Evolutionary conservation across 2,329 filamentous ascomycete genomes (phyloP).

Genomic region (Cordyceps militaris): DNA sequence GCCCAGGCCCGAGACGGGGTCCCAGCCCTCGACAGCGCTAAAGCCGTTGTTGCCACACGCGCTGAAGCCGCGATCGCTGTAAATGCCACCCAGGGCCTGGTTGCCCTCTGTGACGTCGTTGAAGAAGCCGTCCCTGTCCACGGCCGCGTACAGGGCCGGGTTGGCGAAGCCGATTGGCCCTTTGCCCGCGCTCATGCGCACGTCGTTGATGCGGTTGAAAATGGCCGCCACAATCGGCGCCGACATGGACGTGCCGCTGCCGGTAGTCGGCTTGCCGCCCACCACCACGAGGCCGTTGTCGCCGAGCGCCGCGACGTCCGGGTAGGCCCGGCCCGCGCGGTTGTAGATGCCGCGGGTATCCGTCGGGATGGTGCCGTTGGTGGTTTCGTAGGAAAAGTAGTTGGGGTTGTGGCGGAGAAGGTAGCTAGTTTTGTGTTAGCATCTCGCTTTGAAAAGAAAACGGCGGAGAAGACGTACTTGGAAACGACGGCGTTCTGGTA

Average conservation of each 20-base stretch:
- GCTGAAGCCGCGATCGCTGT: conserved; percentile 1
- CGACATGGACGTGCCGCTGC: conserved; percentile 13
- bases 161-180: conserved; percentile 29
- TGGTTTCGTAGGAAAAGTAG: conserved; percentile 25
- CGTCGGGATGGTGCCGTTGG: conserved; percentile 26
- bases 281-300: conserved; percentile 36
- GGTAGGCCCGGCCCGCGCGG: conserved; percentile 34
- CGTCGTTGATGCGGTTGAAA: conserved; percentile 17
- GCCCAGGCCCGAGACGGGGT: conserved; percentile 23
- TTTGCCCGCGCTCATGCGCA: conserved; percentile 24
- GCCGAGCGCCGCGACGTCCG: conserved; percentile 36
- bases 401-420: conserved; percentile 21
- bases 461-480: conserved; percentile 4
- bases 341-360: conserved; percentile 34
- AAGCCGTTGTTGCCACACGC: conserved; percentile 20
- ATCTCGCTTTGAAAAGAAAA: too few relatives aligned
- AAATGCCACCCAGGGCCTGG: conserved; percentile 18
- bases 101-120: conserved; percentile 21
- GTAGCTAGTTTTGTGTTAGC: conserved; percentile 23
- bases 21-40: conserved; percentile 21
- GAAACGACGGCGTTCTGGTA: conserved; percentile 38
- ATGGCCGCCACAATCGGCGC: conserved; percentile 16
- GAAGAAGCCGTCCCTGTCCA: conserved; percentile 10
- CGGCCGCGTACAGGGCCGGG: conserved; percentile 10
- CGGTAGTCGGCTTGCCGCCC: conserved; percentile 17